Conservation (phyloP, 352 stramenopile genomes). For the Phytophthora pluvialis region DNA sequence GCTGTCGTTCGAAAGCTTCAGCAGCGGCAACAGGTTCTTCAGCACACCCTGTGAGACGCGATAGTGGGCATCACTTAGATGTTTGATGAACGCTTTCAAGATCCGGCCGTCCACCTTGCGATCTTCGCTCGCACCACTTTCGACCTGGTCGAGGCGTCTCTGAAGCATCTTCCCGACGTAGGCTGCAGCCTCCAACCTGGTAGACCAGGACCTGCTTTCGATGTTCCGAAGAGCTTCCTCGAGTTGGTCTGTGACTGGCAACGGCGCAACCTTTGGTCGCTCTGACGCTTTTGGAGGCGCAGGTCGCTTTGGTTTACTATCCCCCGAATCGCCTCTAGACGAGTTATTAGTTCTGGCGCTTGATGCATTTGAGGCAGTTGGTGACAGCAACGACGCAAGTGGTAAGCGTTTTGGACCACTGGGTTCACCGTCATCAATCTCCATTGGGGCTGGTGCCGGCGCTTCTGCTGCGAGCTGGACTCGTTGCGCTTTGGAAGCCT, state of each 20-base stretch:
- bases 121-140: slow-evolving; percentile 15
- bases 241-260: slow-evolving; percentile 41
- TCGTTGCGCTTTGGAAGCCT: slow-evolving; percentile 40
- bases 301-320: slow-evolving; percentile 25
- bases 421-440: slow-evolving; percentile 26
- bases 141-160: slow-evolving; percentile 19
- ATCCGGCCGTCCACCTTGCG: slow-evolving; percentile 68
- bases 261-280: slow-evolving; percentile 13
- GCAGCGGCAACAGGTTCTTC: slow-evolving; percentile 55
- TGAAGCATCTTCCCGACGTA: slow-evolving; percentile 45
- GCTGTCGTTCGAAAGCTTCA: slow-evolving; percentile 47
- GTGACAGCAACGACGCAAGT: slow-evolving; percentile 20
- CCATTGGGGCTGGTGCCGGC: slow-evolving; percentile 20
- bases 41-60: slow-evolving; percentile 76
- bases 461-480: slow-evolving; percentile 40
- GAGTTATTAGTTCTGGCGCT: slow-evolving; percentile 34
- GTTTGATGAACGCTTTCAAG: slow-evolving; percentile 58
- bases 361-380: slow-evolving; percentile 35
- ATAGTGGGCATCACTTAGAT: slow-evolving; percentile 77
- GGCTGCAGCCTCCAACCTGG: slow-evolving; percentile 67
- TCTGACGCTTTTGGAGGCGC: slow-evolving; percentile 20
- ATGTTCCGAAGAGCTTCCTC: slow-evolving; percentile 60
- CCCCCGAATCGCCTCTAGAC: slow-evolving; percentile 15
- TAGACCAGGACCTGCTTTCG: slow-evolving; percentile 67
- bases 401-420: slow-evolving; percentile 21